Evolutionary conservation across 805 yeast genomes (phyloP), one percentile per base, ranked within the genome.

Genomic region (Cyberlindnera sargentensis): DNA sequence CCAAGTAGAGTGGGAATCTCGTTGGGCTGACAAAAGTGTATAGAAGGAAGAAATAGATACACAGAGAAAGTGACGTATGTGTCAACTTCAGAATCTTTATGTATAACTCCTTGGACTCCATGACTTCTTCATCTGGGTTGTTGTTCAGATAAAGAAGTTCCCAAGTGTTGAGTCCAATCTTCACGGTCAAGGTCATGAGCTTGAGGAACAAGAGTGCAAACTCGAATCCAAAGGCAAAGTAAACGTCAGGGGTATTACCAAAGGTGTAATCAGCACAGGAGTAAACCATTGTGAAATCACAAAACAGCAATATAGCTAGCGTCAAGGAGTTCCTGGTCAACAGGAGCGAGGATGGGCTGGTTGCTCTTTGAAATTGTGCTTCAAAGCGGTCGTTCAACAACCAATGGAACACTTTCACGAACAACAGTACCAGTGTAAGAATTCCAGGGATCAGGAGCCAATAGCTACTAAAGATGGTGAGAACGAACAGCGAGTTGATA

Each of bases 401-500:
- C 80, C 95, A 82, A 57, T 89, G 95, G 66, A 84, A 79, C 2
- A 83, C 79, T 56, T 82, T 83, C 57, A 78, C 61, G 60, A 72
- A 70, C 55, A 79, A 56, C 48, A 80, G 53, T 10, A 67, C 53
- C 5, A 64, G 47, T 3, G 71, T 65, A 45, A 70, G 61, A 7
- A 61, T 52, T 48, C 61, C 51, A 42, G 69, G 72, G n/a, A 77
- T 63, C 34, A 75, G 58, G 23, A 78, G 51, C 39, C 67, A 68
- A 37, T 71, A 75, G 41, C 69, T 73, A 31, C 71, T 63, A 57
- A 78, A 77, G 61, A 76, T 70, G 1, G 80, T 72, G 15, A 77
- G 61, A 10, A 80, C 72, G 56, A 83, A 63, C 40, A 87, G 58
- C 43, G 83, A 72, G 51, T 79, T 80, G 34, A 85, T 77, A 23